Conservation (phyloP, 345 rosid species). For the Gossypium anomalum region DNA sequence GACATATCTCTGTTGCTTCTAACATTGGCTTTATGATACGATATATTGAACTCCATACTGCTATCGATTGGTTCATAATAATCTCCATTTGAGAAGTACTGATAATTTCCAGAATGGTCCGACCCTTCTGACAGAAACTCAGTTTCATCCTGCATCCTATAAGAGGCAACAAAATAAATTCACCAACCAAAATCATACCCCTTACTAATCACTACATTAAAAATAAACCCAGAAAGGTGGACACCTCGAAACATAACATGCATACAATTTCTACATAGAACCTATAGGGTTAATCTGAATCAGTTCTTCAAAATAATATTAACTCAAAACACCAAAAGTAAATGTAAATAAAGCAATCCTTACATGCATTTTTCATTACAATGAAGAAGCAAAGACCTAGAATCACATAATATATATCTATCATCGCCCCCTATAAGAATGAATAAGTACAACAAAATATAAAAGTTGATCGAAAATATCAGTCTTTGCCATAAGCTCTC, state of each 20-base stretch:
- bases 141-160: constrained; percentile 74
- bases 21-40: constrained; percentile 57
- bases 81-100: constrained; percentile 49
- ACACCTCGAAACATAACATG: neutral
- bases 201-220: constrained; percentile 1
- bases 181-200: constrained; percentile 17
- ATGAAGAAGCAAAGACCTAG: neutral
- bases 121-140: constrained; percentile 58
- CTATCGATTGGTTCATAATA: constrained; percentile 56
- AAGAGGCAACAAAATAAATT: constrained; percentile 12
- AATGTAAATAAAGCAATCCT: neutral
- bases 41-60: constrained; percentile 57
- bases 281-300: neutral
- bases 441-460: neutral
- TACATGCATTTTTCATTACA: neutral
- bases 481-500: neutral
- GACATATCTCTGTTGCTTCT: constrained; percentile 30
- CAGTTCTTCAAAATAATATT: neutral
- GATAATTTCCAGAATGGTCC: constrained; percentile 51
- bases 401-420: neutral
- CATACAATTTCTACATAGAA: neutral
- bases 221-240: neutral
- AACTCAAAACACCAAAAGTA: neutral
- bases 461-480: neutral
- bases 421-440: neutral